These are phyloP conservation scores for Hyphopichia khmerensis DNA, from an alignment of 1,139 yeast genomes.

Conservation along the genomic window DNA sequence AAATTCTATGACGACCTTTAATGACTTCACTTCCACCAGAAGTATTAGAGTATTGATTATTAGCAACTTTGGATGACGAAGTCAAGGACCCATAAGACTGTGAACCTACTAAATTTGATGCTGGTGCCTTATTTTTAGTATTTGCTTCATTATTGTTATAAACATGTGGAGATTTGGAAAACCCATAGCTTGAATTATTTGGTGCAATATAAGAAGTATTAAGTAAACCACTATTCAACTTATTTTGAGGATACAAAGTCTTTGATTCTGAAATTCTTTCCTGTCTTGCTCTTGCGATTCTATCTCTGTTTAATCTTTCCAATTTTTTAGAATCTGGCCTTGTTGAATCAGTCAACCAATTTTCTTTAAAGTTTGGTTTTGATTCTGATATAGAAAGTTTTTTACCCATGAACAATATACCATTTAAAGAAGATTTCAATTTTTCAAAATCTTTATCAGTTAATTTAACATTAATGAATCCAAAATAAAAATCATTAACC, in stretches of 20 bases:
- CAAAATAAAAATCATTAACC: conserved; percentile 56
- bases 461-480: conserved; percentile 60
- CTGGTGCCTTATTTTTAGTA: conserved; percentile 37
- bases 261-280: conserved; percentile 42
- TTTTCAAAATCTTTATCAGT: conserved; percentile 43
- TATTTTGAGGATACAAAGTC: conserved; percentile 28
- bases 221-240: conserved; percentile 17
- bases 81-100: conserved; percentile 36
- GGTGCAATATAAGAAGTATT: conserved; percentile 11
- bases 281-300: conserved; percentile 41
- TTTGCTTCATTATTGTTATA: conserved; percentile 31
- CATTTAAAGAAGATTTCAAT: conserved; percentile 60
- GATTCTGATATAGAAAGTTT: conserved; percentile 56
- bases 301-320: conserved; percentile 27
- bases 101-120: conserved; percentile 27
- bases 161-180: conserved; percentile 35
- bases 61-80: conserved; percentile 11
- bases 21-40: conserved; percentile 50
- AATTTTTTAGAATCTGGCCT: conserved; percentile 35
- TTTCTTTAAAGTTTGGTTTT: conserved; percentile 29
- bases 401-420: conserved; percentile 73
- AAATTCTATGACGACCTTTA: conserved; percentile 61
- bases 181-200: conserved; percentile 23
- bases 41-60: conserved; percentile 18
- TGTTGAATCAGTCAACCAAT: conserved; percentile 43